Evolutionary conservation across 768 basidiomycete species (phyloP).

Genomic region (Lactifluus echinatus): DNA sequence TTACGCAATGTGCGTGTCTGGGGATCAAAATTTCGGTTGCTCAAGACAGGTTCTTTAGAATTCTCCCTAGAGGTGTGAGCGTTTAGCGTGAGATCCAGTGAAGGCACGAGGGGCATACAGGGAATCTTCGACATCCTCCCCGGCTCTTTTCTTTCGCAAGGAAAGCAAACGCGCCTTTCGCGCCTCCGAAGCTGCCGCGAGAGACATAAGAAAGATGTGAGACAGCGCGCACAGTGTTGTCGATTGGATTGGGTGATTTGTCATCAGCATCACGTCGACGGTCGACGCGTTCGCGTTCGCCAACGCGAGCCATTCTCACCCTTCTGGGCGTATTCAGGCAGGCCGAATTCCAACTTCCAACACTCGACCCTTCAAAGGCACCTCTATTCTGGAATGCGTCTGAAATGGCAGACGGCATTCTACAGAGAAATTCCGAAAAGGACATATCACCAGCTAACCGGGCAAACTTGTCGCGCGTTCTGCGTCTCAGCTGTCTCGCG

Average conservation of each 20-base stretch:
- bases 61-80: slow-evolving; percentile 8
- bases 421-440: slow-evolving; percentile 23
- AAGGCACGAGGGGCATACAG: slow-evolving; percentile 33
- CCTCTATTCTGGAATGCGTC: slow-evolving; percentile 23
- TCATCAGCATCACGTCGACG: slow-evolving; percentile 5
- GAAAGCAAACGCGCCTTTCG: slow-evolving; percentile 77
- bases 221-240: too few relatives aligned
- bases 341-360: too few relatives aligned
- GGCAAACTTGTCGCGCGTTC: neutral
- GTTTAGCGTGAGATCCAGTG: neutral
- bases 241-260: slow-evolving; percentile 11
- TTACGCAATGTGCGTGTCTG: slow-evolving; percentile 72
- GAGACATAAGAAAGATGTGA: slow-evolving; percentile 52
- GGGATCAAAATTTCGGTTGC: slow-evolving; percentile 84
- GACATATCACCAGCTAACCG: neutral
- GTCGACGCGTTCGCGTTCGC: neutral
- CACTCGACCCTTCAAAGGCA: neutral
- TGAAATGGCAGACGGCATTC: slow-evolving; percentile 28
- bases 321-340: neutral
- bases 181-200: slow-evolving; percentile 70
- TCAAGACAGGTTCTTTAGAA: slow-evolving; percentile 40
- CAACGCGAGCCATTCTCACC: too few relatives aligned
- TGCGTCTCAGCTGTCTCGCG: slow-evolving; percentile 5
- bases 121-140: slow-evolving; percentile 35
- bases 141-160: slow-evolving; percentile 63